phyloP scores from a whole-genome alignment of 2,329 filamentous ascomycete genomes.

The Talaromyces sp. region DNA sequence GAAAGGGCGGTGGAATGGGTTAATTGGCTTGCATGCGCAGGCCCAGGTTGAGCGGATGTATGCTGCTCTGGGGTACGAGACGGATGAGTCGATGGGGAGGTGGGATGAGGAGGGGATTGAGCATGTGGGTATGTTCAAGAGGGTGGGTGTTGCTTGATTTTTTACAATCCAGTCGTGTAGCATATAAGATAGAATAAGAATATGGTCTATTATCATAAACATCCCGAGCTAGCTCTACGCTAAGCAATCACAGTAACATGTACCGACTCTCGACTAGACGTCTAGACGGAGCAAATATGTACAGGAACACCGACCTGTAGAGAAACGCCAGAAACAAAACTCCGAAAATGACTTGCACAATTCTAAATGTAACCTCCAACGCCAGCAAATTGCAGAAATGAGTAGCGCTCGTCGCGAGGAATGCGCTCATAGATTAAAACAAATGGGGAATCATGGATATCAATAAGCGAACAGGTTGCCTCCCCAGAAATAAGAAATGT shows the following conservation, averaged over 20 bases:
- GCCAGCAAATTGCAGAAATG: constrained; percentile 12
- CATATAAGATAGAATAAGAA: background rate
- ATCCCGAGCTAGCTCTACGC: background rate
- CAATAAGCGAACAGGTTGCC: constrained; percentile 10
- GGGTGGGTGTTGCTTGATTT: constrained; percentile 24
- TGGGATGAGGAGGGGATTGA: constrained; percentile 84
- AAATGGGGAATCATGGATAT: constrained; percentile 20
- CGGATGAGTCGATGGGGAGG: constrained; percentile 68
- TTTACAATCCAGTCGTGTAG: no score
- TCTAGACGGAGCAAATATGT: background rate
- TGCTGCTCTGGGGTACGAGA: constrained; percentile 67
- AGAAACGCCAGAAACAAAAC: constrained; percentile 5
- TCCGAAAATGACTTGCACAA: background rate
- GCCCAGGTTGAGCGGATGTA: constrained; percentile 63
- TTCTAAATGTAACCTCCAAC: constrained; percentile 1
- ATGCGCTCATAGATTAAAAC: constrained; percentile 12
- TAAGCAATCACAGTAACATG: background rate
- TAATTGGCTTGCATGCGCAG: constrained; percentile 79
- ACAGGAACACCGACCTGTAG: background rate
- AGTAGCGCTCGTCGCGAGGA: constrained; percentile 4
- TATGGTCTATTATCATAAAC: constrained; percentile 1
- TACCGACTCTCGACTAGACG: background rate
- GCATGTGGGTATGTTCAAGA: constrained; percentile 79
- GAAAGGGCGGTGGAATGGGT: constrained; percentile 60
- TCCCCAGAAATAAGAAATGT: constrained; percentile 12